phyloP scores from a whole-genome alignment of 352 stramenopile species.

The Phytophthora crassamura region DNA sequence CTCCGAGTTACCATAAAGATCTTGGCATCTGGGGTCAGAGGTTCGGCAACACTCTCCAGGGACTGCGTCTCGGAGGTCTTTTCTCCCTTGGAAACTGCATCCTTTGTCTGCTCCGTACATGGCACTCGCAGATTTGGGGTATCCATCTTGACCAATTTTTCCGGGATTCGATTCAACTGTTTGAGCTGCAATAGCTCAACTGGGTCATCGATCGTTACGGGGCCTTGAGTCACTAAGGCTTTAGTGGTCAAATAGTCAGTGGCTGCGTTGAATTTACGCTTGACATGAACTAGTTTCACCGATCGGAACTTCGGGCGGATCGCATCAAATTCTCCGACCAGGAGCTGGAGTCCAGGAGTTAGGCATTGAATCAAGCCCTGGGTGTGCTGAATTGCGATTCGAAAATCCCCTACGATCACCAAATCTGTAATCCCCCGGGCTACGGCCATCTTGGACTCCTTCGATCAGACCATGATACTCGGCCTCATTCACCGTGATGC shows the following conservation, averaged over 20 bases:
- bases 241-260: constrained; percentile 4
- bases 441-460: too few species aligned
- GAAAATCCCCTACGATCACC: background rate
- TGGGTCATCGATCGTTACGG: background rate
- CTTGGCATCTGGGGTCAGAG: too few species aligned
- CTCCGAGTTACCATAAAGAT: too few species aligned
- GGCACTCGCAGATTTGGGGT: too few species aligned
- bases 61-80: too few species aligned
- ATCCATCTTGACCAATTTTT: background rate
- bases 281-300: constrained; percentile 5
- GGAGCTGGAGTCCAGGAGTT: background rate
- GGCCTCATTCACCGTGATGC: too few species aligned
- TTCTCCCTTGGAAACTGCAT: too few species aligned
- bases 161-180: background rate
- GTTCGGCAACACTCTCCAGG: background rate
- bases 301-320: background rate
- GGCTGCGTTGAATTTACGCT: background rate
- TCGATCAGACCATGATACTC: too few species aligned
- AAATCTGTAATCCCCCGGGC: background rate
- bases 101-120: too few species aligned
- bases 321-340: background rate
- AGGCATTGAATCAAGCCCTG: constrained; percentile 1
- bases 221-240: background rate
- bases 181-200: background rate
- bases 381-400: background rate